Base-by-base conservation (phyloP, 2,329 filamentous ascomycete genomes). In the Penicillium frequentans region DNA sequence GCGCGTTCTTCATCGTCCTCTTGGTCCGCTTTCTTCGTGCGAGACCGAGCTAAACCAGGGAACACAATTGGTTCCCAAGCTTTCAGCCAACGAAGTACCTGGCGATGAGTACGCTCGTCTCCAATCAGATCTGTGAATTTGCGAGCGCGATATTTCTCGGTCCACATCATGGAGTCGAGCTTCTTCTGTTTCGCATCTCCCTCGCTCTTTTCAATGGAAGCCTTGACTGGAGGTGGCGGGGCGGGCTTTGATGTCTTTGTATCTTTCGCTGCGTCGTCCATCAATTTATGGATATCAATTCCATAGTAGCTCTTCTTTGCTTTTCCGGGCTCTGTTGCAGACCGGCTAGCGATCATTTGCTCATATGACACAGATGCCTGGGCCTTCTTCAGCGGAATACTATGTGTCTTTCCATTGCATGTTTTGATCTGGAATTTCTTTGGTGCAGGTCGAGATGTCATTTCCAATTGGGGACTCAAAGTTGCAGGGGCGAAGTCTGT, bases 91-190 rank as follows among this genome's bases (percentile, higher is more conserved):
- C 90, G 86, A 54, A 99, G 79, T 5, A 99, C 93, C 58, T 89
- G 84, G 58, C 95, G 86, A 73, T 99, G 96, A 26, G 93, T 98
- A 45, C 92, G 83, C 70, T 99, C 95, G 66, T 99, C 95, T 27
- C 96, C 96, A 48, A 96, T 91, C 0, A 99, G 81, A 65, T 99
- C 95, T 65, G 93, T 90, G 68, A 98, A 99, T 66, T 87, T 93
- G 59, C 86, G 86, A 27, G 95, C 95, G 35, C 95, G 88, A 71
- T 99, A 99, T 72, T 99, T 99, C 71, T 99, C 95, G 0, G 93
- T 96, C 95, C 95, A 99, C 70, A 99, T 75, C 52, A 65, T 68
- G 43, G 67, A 67, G 29, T 70, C 60, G n/a, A 68, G 44, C 50
- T 75, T 74, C 33, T 71, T 70, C 46, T 64, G 62, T 44, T 54